A percentile compares a stretch with the other conserved stretches of the same genome.
phyloP scores from a whole-genome alignment of 371 early-diverging fungal genomes.

The Syncephalastrum contaminatum region DNA sequence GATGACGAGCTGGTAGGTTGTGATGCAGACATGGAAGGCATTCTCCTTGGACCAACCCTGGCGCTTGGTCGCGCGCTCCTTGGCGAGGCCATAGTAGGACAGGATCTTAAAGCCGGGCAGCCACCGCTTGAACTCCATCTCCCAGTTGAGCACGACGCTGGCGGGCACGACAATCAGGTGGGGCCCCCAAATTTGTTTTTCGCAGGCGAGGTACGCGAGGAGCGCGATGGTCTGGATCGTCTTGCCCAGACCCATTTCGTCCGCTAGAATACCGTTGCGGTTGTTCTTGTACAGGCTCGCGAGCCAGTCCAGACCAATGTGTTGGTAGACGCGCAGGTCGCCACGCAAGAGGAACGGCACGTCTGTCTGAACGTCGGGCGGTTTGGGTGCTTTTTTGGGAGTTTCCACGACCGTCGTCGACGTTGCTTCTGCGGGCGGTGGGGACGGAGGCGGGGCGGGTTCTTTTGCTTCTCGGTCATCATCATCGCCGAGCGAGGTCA shows the following conservation, averaged over 20 bases:
- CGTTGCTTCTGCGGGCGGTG: conserved; percentile 2
- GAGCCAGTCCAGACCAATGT: conserved; percentile 78
- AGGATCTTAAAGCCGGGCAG: conserved; percentile 84
- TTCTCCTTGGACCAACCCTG: conserved; percentile 81
- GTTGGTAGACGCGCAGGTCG: conserved; percentile 74
- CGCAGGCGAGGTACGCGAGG: conserved; percentile 74
- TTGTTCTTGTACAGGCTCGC: conserved; percentile 91
- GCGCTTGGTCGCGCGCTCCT: conserved; percentile 76
- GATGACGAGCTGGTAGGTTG: conserved; percentile 83
- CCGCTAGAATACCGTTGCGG: conserved; percentile 97
- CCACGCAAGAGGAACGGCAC: conserved; percentile 66
- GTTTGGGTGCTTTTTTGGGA: conserved; percentile 26
- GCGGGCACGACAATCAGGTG: conserved; percentile 93
- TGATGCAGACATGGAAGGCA: conserved; percentile 86
- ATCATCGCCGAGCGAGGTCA: conserved; percentile 24
- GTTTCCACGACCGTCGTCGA: neutral
- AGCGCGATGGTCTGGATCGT: conserved; percentile 96
- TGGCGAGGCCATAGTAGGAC: conserved; percentile 81
- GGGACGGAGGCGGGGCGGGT: neutral
- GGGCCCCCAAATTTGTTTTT: conserved; percentile 77
- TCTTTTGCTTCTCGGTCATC: conserved; percentile 17
- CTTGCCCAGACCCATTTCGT: conserved; percentile 98
- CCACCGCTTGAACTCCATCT: conserved; percentile 93
- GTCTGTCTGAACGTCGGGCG: conserved; percentile 49
- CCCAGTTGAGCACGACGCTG: conserved; percentile 93